These are phyloP conservation scores for Ophiostoma novo-ulmi DNA, from an alignment of 2,329 filamentous ascomycete species.

Conservation along the genomic window DNA sequence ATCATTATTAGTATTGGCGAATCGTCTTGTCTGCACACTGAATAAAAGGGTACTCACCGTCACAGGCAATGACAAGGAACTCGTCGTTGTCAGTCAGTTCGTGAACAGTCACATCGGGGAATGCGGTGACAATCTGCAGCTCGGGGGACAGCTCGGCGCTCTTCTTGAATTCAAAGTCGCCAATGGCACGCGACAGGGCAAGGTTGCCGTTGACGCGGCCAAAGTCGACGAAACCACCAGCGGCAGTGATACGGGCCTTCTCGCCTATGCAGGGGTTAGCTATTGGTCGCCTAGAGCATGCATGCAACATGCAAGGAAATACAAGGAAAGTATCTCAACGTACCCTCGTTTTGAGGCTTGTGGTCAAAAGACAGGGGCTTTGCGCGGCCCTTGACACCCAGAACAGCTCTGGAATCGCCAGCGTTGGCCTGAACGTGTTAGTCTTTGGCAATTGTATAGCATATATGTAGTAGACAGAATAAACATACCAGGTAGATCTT, in stretches of 20 bases:
- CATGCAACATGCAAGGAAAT: not conserved
- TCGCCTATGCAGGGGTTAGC: slow-evolving; percentile 56
- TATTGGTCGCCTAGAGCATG: slow-evolving; percentile 23
- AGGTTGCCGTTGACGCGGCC: slow-evolving; percentile 97
- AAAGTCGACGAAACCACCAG: slow-evolving; percentile 96
- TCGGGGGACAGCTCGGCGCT: slow-evolving; percentile 95
- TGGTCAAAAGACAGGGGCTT: slow-evolving; percentile 99
- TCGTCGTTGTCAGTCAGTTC: slow-evolving; percentile 91
- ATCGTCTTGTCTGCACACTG: not conserved
- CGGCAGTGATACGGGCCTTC: slow-evolving; percentile 91
- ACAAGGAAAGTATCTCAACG: slow-evolving; percentile 26
- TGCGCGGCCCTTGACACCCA: slow-evolving; percentile 93
- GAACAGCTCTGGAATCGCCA: slow-evolving; percentile 88
- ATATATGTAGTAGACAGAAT: not conserved
- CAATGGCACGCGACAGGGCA: slow-evolving; percentile 91
- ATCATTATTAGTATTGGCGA: slow-evolving; percentile 1
- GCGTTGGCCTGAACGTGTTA: slow-evolving; percentile 74
- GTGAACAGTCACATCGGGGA: slow-evolving; percentile 87
- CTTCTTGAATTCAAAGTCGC: slow-evolving; percentile 99
- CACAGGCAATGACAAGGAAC: slow-evolving; percentile 87
- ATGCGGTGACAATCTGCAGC: slow-evolving; percentile 96
- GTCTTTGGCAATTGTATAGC: not conserved
- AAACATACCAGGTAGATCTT: slow-evolving; percentile 86
- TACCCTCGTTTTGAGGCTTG: slow-evolving; percentile 97
- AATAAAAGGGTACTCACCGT: slow-evolving; percentile 57